Evolutionary conservation across 805 yeast species (phyloP).

Genomic region (Diddensiella caesifluorescens): DNA sequence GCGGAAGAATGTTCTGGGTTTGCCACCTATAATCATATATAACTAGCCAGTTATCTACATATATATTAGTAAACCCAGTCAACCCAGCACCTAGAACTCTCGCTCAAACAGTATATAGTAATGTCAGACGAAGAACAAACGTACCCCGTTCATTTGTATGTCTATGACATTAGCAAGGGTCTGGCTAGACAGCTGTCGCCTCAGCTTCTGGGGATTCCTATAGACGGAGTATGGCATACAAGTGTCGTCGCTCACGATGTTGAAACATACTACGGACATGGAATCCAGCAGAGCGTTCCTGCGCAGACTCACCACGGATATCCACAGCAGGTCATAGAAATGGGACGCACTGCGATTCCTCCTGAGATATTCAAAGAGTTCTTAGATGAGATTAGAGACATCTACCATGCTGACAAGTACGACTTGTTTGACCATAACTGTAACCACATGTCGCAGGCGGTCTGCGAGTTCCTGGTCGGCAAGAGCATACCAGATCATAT

Average conservation of each 20-base stretch:
- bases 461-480: conserved; percentile 54
- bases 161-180: conserved; percentile 61
- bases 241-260: conserved; percentile 45
- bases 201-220: conserved; percentile 44
- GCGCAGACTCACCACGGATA: conserved; percentile 56
- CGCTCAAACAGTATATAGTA: no score
- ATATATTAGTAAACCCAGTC: no score
- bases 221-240: conserved; percentile 67
- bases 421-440: conserved; percentile 61
- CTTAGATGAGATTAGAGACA: conserved; percentile 44
- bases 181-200: conserved; percentile 49
- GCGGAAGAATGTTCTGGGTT: no score
- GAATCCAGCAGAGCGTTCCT: conserved; percentile 44
- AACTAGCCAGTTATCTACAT: no score
- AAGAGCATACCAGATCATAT: conserved; percentile 50
- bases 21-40: no score
- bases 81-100: no score
- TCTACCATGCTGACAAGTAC: conserved; percentile 45
- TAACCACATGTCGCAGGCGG: conserved; percentile 58
- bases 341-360: conserved; percentile 50
- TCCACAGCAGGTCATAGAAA: conserved; percentile 48
- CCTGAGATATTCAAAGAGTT: conserved; percentile 50
- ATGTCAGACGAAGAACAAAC: conserved; percentile 9
- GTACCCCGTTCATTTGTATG: conserved; percentile 47
- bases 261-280: conserved; percentile 57